Base-by-base conservation (phyloP, 805 yeast species). In the Scheffersomyces ergatensis region DNA sequence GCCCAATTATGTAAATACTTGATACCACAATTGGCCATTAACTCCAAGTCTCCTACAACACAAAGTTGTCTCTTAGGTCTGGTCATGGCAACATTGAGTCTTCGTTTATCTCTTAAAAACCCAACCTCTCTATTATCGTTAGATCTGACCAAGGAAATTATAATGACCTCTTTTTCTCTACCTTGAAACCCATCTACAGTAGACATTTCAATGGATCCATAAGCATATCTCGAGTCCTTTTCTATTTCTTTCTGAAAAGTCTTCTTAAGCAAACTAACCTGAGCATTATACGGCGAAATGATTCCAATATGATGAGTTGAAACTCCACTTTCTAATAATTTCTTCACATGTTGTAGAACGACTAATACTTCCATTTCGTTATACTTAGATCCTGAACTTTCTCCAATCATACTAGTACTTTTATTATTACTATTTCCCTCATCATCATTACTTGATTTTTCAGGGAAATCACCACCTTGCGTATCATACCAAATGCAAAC, bases 131-230 rank as follows among this genome's bases (percentile, higher is more conserved):
- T 60, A 2, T 63, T 52, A 16, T 76, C 82, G 58, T 92, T 92
- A 30, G 93, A 83, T 47, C 99, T 71, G 2, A 92, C 97, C 39
- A 92, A 60, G 2, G 93, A 76, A 11, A 93, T 64, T 1, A 92
- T 73, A 5, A 92, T 89, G 0, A 82, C 83, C 51, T 90, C 95
- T 59, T 92, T 93, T 56, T 92, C 99, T 46, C 97, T 70, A 1
- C 99, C 99, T 66, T 92, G 99, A 54, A 92, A 93, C 1, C 97
- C 97, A 64, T 92, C 99, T 4, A 92, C 92, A 0, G 97, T 88
- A 4, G 95, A 80, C 0, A 90, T 77, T 55, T 92, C 98, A 5
- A 92, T 65, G 13, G 39, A 49, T 12, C 25, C 33, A 8, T 26
- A 37, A n/a, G 41, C 42, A 6, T 14, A 29, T 29, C 32, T 29